phyloP scores from a whole-genome alignment of 192 early-diverging fungal species.

The Entomortierella chlamydospora region DNA sequence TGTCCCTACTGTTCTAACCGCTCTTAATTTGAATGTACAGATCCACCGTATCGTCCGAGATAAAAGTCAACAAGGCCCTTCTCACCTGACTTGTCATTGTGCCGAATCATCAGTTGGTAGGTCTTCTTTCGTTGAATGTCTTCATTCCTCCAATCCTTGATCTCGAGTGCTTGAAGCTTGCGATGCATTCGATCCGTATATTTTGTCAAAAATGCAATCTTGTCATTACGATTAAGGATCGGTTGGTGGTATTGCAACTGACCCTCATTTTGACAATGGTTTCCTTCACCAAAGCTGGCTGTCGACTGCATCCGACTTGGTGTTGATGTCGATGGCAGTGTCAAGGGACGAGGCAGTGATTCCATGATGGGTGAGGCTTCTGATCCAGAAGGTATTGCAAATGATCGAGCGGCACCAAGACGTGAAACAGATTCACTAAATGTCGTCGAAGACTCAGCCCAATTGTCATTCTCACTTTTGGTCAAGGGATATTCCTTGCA shows the following conservation, averaged over 20 bases:
- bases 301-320: not conserved
- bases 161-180: conserved; percentile 34
- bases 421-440: no score
- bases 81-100: conserved; percentile 57
- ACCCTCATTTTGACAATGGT: not conserved
- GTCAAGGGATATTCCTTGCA: not conserved
- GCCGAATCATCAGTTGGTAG: conserved; percentile 58
- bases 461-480: not conserved
- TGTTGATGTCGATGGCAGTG: not conserved
- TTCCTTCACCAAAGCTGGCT: conserved; percentile 1
- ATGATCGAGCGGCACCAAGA: no score
- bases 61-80: conserved; percentile 57
- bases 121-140: conserved; percentile 59
- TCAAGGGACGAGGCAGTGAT: no score
- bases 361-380: no score
- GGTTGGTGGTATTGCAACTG: conserved; percentile 20
- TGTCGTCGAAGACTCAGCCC: no score
- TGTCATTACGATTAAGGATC: conserved; percentile 30
- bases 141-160: conserved; percentile 49
- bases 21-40: conserved; percentile 9
- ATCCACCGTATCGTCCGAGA: conserved; percentile 53
- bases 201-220: conserved; percentile 50
- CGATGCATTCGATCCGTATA: conserved; percentile 54
- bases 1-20: not conserved
- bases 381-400: no score